Conservation (phyloP, 345 rosid species). For the Chamaenerion angustifolium region DNA sequence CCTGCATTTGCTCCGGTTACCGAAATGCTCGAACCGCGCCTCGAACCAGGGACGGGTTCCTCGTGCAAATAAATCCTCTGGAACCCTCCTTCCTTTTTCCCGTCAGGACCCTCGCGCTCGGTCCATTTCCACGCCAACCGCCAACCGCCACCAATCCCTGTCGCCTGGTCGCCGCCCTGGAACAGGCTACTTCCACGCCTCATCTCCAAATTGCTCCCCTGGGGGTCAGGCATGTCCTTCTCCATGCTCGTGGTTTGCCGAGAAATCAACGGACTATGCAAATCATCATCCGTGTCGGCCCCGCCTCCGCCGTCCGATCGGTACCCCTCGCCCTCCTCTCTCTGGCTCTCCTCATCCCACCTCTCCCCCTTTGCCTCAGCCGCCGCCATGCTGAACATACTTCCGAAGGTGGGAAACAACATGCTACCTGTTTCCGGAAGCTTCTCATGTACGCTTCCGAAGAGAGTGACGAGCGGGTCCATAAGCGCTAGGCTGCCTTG, state of each 20-base stretch:
- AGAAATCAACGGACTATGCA: constrained; percentile 21
- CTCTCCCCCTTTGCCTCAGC: constrained; percentile 11
- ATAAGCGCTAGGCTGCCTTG: constrained; percentile 25
- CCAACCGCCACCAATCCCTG: constrained; percentile 98
- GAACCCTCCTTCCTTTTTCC: constrained; percentile 60
- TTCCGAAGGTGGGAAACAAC: constrained; percentile 17
- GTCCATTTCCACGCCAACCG: constrained; percentile 83
- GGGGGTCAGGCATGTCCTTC: constrained; percentile 50
- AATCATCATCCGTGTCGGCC: constrained; percentile 13
- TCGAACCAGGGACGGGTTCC: constrained; percentile 7
- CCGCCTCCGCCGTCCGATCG: constrained; percentile 2
- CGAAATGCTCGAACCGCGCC: constrained; percentile 11
- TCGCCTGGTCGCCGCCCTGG: constrained; percentile 42
- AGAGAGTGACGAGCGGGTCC: constrained; percentile 32
- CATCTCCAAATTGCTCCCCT: constrained; percentile 49
- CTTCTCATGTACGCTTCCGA: constrained; percentile 32
- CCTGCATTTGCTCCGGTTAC: constrained; percentile 18
- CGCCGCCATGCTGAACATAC: constrained; percentile 17
- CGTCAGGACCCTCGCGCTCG: constrained; percentile 48
- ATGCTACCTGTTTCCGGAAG: constrained; percentile 18
- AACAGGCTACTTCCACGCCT: constrained; percentile 56
- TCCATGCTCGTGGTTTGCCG: constrained; percentile 42
- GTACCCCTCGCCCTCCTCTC: constrained; percentile 7
- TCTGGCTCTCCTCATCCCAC: constrained; percentile 19
- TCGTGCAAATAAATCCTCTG: constrained; percentile 62